Evolutionary conservation across 495 filamentous ascomycete species (phyloP).

Genomic region (Neurospora sp.): DNA sequence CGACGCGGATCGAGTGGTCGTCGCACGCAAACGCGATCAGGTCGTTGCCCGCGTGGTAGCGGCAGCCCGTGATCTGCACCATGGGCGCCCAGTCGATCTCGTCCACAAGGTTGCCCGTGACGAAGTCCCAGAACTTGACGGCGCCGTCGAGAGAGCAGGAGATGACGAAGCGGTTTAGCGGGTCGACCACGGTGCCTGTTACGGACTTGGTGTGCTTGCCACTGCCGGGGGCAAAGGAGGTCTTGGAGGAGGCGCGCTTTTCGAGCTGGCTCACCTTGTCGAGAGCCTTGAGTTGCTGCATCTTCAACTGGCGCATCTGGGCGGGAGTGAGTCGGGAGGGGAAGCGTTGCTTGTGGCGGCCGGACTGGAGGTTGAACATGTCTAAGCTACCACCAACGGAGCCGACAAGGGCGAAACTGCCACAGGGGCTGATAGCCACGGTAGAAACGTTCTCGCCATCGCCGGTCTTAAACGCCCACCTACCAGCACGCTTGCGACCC

Average conservation of each 20-base stretch:
- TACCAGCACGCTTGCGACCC: constrained; percentile 82
- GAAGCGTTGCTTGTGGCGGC: constrained; percentile 73
- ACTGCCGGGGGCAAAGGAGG: constrained; percentile 32
- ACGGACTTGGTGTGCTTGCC: constrained; percentile 72
- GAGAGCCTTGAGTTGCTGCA: constrained; percentile 40
- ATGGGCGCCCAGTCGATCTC: constrained; percentile 81
- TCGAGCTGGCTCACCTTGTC: constrained; percentile 40
- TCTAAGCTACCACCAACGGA: constrained; percentile 73
- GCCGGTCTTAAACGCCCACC: constrained; percentile 83
- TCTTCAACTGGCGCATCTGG: constrained; percentile 52
- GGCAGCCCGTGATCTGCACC: constrained; percentile 64
- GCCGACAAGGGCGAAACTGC: constrained; percentile 88
- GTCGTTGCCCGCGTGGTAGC: constrained; percentile 71
- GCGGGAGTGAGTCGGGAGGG: constrained; percentile 58
- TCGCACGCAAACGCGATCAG: constrained; percentile 85
- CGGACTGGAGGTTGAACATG: constrained; percentile 95
- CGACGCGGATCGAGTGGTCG: constrained; percentile 75
- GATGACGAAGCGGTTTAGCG: constrained; percentile 69
- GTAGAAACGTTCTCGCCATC: constrained; percentile 79
- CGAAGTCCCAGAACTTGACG: constrained; percentile 96
- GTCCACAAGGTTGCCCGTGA: constrained; percentile 62
- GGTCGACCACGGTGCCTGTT: constrained; percentile 76
- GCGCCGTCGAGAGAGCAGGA: constrained; percentile 88
- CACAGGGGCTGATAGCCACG: constrained; percentile 81
- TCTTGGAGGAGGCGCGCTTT: constrained; percentile 18